Base-by-base conservation (phyloP, 78 protist genomes). In the Dictyostelium capitatum region DNA sequence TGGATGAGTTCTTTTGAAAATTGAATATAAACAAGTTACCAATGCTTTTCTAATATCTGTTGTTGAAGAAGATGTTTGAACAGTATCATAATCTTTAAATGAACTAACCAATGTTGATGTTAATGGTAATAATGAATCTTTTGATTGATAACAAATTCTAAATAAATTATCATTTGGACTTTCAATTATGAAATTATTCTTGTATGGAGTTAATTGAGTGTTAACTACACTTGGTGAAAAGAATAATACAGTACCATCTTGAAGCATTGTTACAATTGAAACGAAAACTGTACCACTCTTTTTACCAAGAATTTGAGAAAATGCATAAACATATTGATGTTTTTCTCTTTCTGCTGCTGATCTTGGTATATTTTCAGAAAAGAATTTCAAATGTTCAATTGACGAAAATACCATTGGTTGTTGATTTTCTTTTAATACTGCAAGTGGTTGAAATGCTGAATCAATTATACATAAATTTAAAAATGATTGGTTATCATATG, bases 401-500 rank as follows among this genome's bases (percentile, higher is more conserved):
- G 15, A 23, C 4, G 20, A 25, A 15, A 62, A 10, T 10, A 62
- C 70, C 5, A 62, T 10, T n/a, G 9, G 15, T n/a, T 62, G 32
- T 10, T 25, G 70, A 57, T n/a, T n/a, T 28, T 64, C 10, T 23
- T 17, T 64, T 25, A 64, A 28, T 28, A 64, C 6, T 2, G 43
- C 73, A 4, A 64, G 28, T 28, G 28, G n/a, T 64, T 64, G 73
- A 41, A 64, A 64, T 25, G 17, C 70, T 9, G 32, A 25, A 62
- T 62, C 70, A 12, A 62, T 62, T 7, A 30, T 62, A 25, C 70
- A 62, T 5, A 25, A 6, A 25, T 62, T 62, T 25, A 62, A 62
- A 62, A 62, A 62, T 47, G 57, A n/a, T 85, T 67, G 46, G 62
- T 50, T 57, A 85, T 43, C 19, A 67, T 47, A 47, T 57, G 47